Base-by-base conservation (phyloP, 805 yeast species). In the Metschnikowia similis region DNA sequence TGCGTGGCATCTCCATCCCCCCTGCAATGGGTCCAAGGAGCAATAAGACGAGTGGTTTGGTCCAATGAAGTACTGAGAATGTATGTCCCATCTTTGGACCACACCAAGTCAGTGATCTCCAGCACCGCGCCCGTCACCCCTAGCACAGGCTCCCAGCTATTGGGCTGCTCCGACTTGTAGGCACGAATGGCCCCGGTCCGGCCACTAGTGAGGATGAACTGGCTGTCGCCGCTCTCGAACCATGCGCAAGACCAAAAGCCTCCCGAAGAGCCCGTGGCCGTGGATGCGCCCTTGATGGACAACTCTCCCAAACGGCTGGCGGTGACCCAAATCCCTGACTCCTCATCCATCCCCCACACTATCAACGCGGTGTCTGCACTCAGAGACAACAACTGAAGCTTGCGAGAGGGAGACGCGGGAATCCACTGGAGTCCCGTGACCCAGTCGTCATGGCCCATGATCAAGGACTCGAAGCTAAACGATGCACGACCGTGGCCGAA, bases 361-460 rank as follows among this genome's bases (percentile, higher is more conserved):
- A 94, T 91, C 45, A 92, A 71, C 0, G 96, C 87, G 0, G 97
- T 86, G 65, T 95, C 99, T 0, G 97, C 92, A 40, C 96, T 87
- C 0, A 96, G 83, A 0, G 97, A 89, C 36, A 94, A 67, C 31
- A 94, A 71, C 54, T 79, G 80, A 32, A 81, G 61, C 47, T 79
- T 75, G 30, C 35, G 14, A 6, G 29, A 32, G 5, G 47, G 31
- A 32, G 55, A 48, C 0, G 59, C 49, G 3, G 88, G 84, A 61
- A 85, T 88, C 98, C 99, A 94, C 48, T 77, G 72, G 42, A 94
- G 72, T 8, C 89, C 82, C 2, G 92, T 82, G 27, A 95, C 84
- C 99, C 99, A 94, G 66, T 94, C 99, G 64, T 94, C 99, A 67
- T 94, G 99, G 7, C 99, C 99, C 86, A 94, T 85, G 27, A 94